A percentile compares a stretch with the other conserved stretches of the same genome.
phyloP scores from a whole-genome alignment of 2,329 filamentous ascomycete genomes.

The Blastomyces percursus region DNA sequence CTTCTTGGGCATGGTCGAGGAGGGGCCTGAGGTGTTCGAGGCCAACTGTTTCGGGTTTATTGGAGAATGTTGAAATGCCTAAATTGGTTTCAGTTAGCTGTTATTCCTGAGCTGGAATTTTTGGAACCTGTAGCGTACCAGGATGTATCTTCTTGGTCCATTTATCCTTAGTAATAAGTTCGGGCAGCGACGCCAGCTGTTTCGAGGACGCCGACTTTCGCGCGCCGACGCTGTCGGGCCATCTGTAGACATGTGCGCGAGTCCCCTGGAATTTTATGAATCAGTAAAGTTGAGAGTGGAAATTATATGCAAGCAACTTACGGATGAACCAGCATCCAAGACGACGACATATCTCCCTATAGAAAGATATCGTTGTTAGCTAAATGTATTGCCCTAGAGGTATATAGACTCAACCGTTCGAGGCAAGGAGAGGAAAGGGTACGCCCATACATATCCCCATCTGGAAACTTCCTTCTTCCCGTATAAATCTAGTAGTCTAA shows the following conservation, averaged over 20 bases:
- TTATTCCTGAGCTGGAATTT: too few relatives aligned
- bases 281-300: background rate
- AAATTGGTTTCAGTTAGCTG: conserved; percentile 1
- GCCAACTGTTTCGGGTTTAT: conserved; percentile 64
- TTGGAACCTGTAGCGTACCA: conserved; percentile 39
- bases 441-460: conserved; percentile 34
- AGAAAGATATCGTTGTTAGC: conserved; percentile 14
- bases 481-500: background rate
- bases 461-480: conserved; percentile 15
- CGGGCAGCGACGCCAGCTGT: conserved; percentile 60
- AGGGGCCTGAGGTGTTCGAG: conserved; percentile 69
- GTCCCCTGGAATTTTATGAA: conserved; percentile 50
- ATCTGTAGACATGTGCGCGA: conserved; percentile 85
- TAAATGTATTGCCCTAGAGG: conserved; percentile 7
- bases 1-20: conserved; percentile 66
- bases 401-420: background rate
- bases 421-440: background rate
- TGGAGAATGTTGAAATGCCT: conserved; percentile 77
- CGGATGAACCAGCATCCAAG: conserved; percentile 91
- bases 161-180: conserved; percentile 69
- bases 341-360: conserved; percentile 75
- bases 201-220: conserved; percentile 47
- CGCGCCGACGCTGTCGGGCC: conserved; percentile 66
- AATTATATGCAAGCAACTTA: conserved; percentile 25
- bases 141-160: conserved; percentile 94